Evolutionary conservation across 805 yeast species (phyloP), one percentile per base, ranked within the genome.

Genomic region (Saturnispora bothae): DNA sequence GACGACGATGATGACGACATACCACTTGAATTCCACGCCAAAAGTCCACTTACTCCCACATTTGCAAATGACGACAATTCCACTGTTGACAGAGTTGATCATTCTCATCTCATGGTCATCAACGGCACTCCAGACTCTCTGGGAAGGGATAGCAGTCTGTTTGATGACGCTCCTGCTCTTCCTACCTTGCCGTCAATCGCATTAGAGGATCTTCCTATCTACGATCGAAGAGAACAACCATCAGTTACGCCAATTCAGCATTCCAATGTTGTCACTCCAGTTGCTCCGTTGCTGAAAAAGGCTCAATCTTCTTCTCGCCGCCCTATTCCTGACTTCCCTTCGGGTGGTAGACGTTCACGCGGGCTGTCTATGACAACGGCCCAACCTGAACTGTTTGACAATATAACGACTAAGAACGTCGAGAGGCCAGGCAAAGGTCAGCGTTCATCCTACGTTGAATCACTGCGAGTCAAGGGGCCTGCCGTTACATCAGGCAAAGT

Each of bases 371-470:
- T 49, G 12, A 45, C 56, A 3, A 56, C 59, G 5, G 48, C 59
- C 1, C 57, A 53, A 29, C 61, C 64, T 5, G 58, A 56, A 20
- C 32, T 59, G 23, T 57, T 56, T 32, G 15, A 26, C 12, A 10
- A 26, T 26, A 26, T 26, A 16, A 32, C 27, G 51, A 51, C 15
- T 21, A 22, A 7, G 27, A 27, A 6, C 12, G 18, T 20, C 12
- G 42, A 39, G 13, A 26, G 16, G 9, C 44, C 28, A 4, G 71
- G 72, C 8, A 70, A 66, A 46, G 78, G 78, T 12, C 68, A 68
- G 35, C 52, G 60, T 32, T 71, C 78, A 1, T 52, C 52, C n/a
- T 75, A 75, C 48, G 73, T 75, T 19, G 58, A 38, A n/a, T 44
- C 26, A 5, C 23, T 49, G n/a, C 27, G 52, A 18, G 7, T 17